Percentiles rank a stretch among this genome's conserved stretches.
phyloP scores from a whole-genome alignment of 257 asterid genomes.

The Solanum boliviense region DNA sequence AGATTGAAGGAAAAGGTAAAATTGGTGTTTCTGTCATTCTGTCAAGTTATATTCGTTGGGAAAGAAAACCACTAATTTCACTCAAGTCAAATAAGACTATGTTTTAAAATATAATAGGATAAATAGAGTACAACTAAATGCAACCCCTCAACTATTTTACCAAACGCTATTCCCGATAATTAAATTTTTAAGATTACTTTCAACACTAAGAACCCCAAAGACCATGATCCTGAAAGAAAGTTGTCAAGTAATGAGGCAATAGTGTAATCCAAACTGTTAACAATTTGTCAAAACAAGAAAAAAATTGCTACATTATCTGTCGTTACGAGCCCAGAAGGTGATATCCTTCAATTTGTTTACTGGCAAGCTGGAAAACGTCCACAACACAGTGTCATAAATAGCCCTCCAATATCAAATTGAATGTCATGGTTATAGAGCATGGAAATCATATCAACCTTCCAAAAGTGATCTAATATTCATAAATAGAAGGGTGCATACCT shows the following conservation, averaged over 20 bases:
- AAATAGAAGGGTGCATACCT: slow-evolving; percentile 5
- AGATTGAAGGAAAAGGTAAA: background rate
- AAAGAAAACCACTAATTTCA: background rate
- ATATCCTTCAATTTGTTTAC: background rate
- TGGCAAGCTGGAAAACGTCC: background rate
- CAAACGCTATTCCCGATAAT: background rate
- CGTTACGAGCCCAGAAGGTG: background rate
- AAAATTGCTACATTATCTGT: background rate
- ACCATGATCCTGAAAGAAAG: background rate
- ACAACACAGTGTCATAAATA: background rate
- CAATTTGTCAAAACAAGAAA: background rate
- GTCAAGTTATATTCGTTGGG: background rate
- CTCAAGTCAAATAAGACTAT: background rate
- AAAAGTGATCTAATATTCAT: background rate
- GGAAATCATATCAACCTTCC: background rate
- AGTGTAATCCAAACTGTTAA: background rate
- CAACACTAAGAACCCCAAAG: background rate
- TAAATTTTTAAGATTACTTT: background rate
- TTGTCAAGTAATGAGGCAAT: background rate
- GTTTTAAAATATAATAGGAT: background rate
- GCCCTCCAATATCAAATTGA: background rate
- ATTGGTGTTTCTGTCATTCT: background rate
- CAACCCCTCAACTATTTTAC: background rate
- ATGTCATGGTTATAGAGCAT: background rate
- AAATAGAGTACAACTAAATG: background rate